phyloP scores from a whole-genome alignment of 1,284 basidiomycete genomes.

The Dichomitus squalens region DNA sequence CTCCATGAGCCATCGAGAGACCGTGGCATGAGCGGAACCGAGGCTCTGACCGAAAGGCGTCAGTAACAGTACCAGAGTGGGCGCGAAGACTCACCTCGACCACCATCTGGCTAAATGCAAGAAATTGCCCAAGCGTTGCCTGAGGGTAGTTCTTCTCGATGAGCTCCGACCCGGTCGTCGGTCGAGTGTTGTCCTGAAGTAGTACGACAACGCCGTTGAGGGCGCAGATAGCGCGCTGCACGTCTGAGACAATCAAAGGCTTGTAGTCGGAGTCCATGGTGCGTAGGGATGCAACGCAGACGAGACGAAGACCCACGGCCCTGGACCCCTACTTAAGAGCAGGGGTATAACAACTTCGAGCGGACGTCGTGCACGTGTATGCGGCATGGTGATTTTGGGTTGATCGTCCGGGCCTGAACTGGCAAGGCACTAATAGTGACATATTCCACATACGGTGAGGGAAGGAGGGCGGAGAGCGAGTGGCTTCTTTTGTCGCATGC shows the following conservation, averaged over 20 bases:
- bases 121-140: conserved; percentile 3
- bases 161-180: background rate
- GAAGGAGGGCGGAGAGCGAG: too few relatives aligned
- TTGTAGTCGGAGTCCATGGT: background rate
- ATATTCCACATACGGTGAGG: too few relatives aligned
- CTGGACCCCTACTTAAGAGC: background rate
- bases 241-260: background rate
- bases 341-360: too few relatives aligned
- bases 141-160: conserved; percentile 8
- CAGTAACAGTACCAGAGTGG: background rate
- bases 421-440: too few relatives aligned
- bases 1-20: background rate
- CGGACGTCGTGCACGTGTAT: too few relatives aligned
- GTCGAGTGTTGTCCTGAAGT: background rate
- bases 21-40: background rate
- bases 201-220: conserved; percentile 6
- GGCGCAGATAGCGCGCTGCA: background rate
- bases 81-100: background rate
- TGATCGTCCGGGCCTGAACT: too few relatives aligned
- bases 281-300: background rate
- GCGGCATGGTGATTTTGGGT: too few relatives aligned
- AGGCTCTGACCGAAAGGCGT: background rate
- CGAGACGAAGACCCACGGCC: background rate
- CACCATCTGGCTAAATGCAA: background rate
- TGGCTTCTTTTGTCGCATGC: too few relatives aligned